Evolutionary conservation across 257 asterid genomes (phyloP), one percentile per base, ranked within the genome.

Genomic region (Ajuga chamaepitys): DNA sequence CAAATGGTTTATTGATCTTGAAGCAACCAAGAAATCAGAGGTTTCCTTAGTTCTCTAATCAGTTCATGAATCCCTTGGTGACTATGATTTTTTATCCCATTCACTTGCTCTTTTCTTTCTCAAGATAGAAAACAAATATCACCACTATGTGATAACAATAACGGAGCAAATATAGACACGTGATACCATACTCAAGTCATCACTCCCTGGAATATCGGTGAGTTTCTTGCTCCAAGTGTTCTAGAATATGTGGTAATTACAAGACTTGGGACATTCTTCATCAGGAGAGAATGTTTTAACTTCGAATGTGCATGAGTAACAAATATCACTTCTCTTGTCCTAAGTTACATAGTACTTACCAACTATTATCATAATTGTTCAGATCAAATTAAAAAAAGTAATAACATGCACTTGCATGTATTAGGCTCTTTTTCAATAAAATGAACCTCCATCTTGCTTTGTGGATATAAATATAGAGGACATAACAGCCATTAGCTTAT

Each of bases 191-290:
- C 69, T 13, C 38, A 72, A 35, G 41, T 54, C 72, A 65, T 32
- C 62, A 17, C 22, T 4, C 24, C 66, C 54, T n/a, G 77, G 68
- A 69, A 70, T 57, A 63, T 47, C 41, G 62, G 86, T 83, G 68
- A 80, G 86, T 69, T 63, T 62, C 44, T 34, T 25, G 14, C 24
- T 18, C 50, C 46, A 41, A 47, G 60, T 58, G 54, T 22, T 63
- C 42, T 45, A 8, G 41, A 24, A 5, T 51, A 14, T 77, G 58
- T 47, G 20, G 34, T 75, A 50, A 24, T 55, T 58, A 13, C 18
- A 22, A 32, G 26, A 72, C 21, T 17, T 28, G 1, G 10, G 22
- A 17, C 54, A n/a, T n/a, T n/a, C n/a, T n/a, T n/a, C n/a, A n/a
- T n/a, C n/a, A n/a, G n/a, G n/a, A n/a, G 30, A 12, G 37, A 40